phyloP scores from a whole-genome alignment of 2,329 filamentous ascomycete genomes.

The Talaromyces pinophilus region DNA sequence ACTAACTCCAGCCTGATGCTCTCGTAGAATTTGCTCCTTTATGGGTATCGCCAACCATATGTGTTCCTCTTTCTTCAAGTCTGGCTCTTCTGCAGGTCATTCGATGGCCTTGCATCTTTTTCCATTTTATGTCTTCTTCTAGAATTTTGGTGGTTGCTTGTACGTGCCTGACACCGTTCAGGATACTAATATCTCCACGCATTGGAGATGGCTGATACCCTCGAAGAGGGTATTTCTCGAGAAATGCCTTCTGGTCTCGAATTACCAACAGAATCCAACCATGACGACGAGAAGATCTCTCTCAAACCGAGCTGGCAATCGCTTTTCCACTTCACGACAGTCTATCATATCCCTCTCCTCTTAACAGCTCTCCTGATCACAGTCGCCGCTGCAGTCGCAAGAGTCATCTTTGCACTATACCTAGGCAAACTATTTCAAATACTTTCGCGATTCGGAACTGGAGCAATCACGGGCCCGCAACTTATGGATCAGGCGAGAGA shows the following conservation, averaged over 20 bases:
- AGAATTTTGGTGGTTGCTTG: background rate
- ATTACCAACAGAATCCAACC: background rate
- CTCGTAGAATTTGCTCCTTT: background rate
- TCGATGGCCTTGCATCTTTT: background rate
- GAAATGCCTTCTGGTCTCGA: background rate
- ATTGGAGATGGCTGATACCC: conserved; percentile 15
- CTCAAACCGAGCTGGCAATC: conserved; percentile 48
- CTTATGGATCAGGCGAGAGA: conserved; percentile 59
- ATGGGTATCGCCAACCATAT: background rate
- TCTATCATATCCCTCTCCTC: conserved; percentile 59
- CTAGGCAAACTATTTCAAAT: conserved; percentile 74
- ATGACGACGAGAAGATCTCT: background rate
- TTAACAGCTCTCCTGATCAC: conserved; percentile 58
- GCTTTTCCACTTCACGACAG: conserved; percentile 74
- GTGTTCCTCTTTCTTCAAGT: background rate
- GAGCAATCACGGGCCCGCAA: conserved; percentile 50
- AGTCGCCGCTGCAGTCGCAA: conserved; percentile 60
- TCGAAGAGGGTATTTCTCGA: background rate
- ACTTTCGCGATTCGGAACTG: conserved; percentile 66
- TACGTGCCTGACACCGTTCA: background rate
- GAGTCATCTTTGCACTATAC: conserved; percentile 67
- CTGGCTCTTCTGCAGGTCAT: background rate
- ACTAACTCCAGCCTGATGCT: background rate
- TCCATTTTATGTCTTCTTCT: background rate
- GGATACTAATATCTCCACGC: background rate